Conservation (phyloP, 2,329 filamentous ascomycete species). For the Metarhizium brunneum region DNA sequence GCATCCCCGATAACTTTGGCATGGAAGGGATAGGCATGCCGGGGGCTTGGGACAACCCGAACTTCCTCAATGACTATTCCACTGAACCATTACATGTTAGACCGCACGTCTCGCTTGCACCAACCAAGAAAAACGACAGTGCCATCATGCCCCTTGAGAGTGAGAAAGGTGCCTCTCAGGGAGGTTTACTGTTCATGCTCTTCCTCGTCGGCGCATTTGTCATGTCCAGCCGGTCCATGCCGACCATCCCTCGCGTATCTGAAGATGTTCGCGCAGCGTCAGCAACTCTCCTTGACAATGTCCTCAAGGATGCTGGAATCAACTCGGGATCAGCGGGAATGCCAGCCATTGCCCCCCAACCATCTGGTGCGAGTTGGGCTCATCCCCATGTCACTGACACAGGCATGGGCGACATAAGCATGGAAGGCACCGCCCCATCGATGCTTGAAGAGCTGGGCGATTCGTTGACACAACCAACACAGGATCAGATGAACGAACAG, state of each 20-base stretch:
- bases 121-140: constrained; percentile 39
- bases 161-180: constrained; percentile 63
- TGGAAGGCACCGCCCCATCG: constrained; percentile 39
- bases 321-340: constrained; percentile 31
- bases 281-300: constrained; percentile 66
- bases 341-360: constrained; percentile 38
- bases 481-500: constrained; percentile 81
- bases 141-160: constrained; percentile 32
- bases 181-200: constrained; percentile 84
- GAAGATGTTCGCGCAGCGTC: constrained; percentile 74
- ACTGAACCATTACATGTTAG: constrained; percentile 54
- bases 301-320: constrained; percentile 72
- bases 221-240: constrained; percentile 70
- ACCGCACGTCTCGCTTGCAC: constrained; percentile 41
- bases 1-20: constrained; percentile 64
- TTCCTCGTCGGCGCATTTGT: constrained; percentile 95
- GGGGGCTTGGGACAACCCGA: constrained; percentile 67
- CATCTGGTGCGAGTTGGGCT: constrained; percentile 41
- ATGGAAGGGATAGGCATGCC: constrained; percentile 82
- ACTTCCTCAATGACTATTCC: constrained; percentile 62
- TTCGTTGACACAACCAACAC: constrained; percentile 62
- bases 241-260: constrained; percentile 66
- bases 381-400: constrained; percentile 29
- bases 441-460: constrained; percentile 59
- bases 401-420: constrained; percentile 31